Evolutionary conservation across 1,139 yeast species (phyloP).

Genomic region (Pichia sp.): DNA sequence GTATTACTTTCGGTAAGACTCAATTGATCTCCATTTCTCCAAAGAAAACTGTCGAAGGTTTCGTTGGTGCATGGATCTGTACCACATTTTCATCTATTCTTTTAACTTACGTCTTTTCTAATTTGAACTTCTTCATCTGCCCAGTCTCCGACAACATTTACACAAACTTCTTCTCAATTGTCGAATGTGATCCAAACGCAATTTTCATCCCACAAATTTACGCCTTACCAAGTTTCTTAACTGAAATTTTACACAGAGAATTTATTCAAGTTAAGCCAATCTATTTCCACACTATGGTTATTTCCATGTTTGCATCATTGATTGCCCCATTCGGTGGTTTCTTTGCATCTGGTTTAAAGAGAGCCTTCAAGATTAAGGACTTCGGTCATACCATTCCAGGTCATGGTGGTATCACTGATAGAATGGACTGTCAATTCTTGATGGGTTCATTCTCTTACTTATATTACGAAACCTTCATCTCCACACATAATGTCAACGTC

Average conservation of each 20-base stretch:
- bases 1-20: conserved; percentile 93
- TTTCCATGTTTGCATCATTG: conserved; percentile 94
- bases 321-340: conserved; percentile 99
- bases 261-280: conserved; percentile 74
- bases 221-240: conserved; percentile 69
- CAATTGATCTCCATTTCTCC: conserved; percentile 94
- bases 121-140: conserved; percentile 78
- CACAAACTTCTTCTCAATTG: conserved; percentile 51
- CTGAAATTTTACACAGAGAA: conserved; percentile 42
- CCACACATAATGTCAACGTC: conserved; percentile 67
- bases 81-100: conserved; percentile 75
- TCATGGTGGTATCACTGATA: conserved; percentile 97
- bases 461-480: conserved; percentile 89
- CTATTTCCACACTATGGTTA: conserved; percentile 79
- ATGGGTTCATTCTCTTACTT: conserved; percentile 96
- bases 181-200: conserved; percentile 82
- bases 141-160: conserved; percentile 53
- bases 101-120: conserved; percentile 62
- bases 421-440: conserved; percentile 96
- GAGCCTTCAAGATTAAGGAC: conserved; percentile 95
- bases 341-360: conserved; percentile 93
- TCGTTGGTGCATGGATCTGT: conserved; percentile 96
- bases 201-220: conserved; percentile 79
- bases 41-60: conserved; percentile 96
- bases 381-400: conserved; percentile 96